These are phyloP conservation scores for Elaeagnus macrophylla DNA, from an alignment of 306 rosid species.

Conservation along the genomic window DNA sequence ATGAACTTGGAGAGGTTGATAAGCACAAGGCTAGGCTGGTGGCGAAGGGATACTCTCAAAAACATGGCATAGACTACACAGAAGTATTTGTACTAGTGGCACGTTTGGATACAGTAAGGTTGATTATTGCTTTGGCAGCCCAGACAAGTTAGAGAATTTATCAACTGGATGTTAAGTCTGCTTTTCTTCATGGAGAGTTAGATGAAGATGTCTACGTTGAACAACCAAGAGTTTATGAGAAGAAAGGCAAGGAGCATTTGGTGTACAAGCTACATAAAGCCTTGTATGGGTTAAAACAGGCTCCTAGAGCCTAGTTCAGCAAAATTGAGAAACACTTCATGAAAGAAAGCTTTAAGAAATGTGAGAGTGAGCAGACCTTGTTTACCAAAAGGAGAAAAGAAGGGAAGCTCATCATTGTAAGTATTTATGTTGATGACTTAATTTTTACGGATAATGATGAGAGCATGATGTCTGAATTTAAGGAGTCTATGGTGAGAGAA, in stretches of 20 bases:
- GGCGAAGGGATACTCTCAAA: neutral
- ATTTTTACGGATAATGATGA: conserved; percentile 13
- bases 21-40: neutral
- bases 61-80: conserved; percentile 2
- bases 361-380: neutral
- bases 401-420: conserved; percentile 8
- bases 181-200: conserved; percentile 5
- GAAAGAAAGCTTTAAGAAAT: neutral
- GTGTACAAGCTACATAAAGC: conserved; percentile 13
- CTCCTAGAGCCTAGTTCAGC: conserved; percentile 13
- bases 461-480: conserved; percentile 8
- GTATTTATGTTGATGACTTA: conserved; percentile 16
- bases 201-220: conserved; percentile 12
- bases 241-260: neutral
- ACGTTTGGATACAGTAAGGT: conserved; percentile 7
- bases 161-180: conserved; percentile 10
- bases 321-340: conserved; percentile 4
- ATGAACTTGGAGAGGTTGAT: conserved; percentile 2
- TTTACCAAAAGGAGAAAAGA: conserved; percentile 1
- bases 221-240: conserved; percentile 10
- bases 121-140: conserved; percentile 11
- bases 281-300: conserved; percentile 1
- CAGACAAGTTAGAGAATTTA: neutral
- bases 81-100: conserved; percentile 12
- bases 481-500: conserved; percentile 4